Evolutionary conservation across 2,329 filamentous ascomycete genomes (phyloP).

Genomic region (Fusarium brevicatenulatum): DNA sequence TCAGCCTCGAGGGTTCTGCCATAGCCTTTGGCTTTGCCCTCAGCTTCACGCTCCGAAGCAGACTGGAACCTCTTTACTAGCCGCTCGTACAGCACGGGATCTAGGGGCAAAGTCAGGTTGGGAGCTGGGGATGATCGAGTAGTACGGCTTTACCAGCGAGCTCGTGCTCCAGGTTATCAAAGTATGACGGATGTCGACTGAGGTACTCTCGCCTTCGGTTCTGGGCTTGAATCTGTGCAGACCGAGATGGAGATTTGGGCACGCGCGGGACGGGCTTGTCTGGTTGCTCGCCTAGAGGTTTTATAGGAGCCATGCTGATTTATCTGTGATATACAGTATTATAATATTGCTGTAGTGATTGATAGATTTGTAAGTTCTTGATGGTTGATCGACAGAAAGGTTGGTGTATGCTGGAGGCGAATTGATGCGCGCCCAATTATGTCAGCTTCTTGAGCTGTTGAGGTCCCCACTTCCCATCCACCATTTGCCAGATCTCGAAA

Average conservation of each 20-base stretch:
- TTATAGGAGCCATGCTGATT: slow-evolving; percentile 28
- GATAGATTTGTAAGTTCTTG: background rate
- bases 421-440: background rate
- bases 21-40: slow-evolving; percentile 79
- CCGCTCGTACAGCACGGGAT: slow-evolving; percentile 84
- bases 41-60: slow-evolving; percentile 75
- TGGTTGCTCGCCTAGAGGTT: slow-evolving; percentile 2
- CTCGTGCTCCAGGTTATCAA: slow-evolving; percentile 65
- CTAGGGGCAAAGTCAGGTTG: slow-evolving; percentile 50
- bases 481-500: background rate
- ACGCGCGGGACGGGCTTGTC: slow-evolving; percentile 57
- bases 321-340: background rate
- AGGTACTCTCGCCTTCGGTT: slow-evolving; percentile 84
- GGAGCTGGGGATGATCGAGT: background rate
- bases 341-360: background rate
- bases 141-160: slow-evolving; percentile 55
- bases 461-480: background rate
- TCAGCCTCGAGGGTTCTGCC: slow-evolving; percentile 82
- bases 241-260: slow-evolving; percentile 53
- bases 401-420: background rate
- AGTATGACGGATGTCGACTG: slow-evolving; percentile 77
- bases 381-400: background rate
- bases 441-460: background rate
- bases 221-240: slow-evolving; percentile 67
- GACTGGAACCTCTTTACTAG: slow-evolving; percentile 82